Percentiles rank a stretch among this genome's conserved stretches.
Evolutionary conservation across 2,329 filamentous ascomycete genomes (phyloP).

Genomic region (Penicillium corylophilum): DNA sequence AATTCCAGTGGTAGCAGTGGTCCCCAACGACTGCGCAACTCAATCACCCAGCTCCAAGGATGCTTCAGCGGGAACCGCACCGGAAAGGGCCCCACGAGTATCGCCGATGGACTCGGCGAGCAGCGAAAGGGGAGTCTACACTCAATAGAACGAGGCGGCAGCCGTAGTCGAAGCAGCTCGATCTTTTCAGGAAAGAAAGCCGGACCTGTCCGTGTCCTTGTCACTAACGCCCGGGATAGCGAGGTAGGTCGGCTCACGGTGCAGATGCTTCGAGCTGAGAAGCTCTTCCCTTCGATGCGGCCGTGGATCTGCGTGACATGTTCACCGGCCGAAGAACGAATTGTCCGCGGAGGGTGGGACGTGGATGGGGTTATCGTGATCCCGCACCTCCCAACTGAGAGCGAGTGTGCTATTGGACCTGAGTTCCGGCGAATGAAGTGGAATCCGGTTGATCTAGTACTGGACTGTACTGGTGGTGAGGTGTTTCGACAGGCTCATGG

Average conservation of each 20-base stretch:
- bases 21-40: not conserved
- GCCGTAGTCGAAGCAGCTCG: not conserved
- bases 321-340: slow-evolving; percentile 25
- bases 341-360: slow-evolving; percentile 27
- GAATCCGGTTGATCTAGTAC: slow-evolving; percentile 41
- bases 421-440: slow-evolving; percentile 33
- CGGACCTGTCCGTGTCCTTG: slow-evolving; percentile 34
- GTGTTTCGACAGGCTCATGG: slow-evolving; percentile 37
- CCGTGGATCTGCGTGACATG: slow-evolving; percentile 43
- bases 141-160: not conserved
- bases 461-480: slow-evolving; percentile 39
- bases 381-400: slow-evolving; percentile 22
- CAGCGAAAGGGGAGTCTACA: not conserved
- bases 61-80: slow-evolving; percentile 4
- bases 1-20: not conserved
- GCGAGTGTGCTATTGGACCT: slow-evolving; percentile 31
- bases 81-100: not conserved
- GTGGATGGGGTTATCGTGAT: slow-evolving; percentile 38
- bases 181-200: not conserved
- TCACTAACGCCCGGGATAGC: slow-evolving; percentile 38
- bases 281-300: slow-evolving; percentile 30
- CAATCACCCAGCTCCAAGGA: not conserved
- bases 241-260: slow-evolving; percentile 40
- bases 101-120: not conserved
- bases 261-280: slow-evolving; percentile 37